Evolutionary conservation across 257 asterid genomes (phyloP), one percentile per base, ranked within the genome.

Genomic region (Nicotiana noctiflora): DNA sequence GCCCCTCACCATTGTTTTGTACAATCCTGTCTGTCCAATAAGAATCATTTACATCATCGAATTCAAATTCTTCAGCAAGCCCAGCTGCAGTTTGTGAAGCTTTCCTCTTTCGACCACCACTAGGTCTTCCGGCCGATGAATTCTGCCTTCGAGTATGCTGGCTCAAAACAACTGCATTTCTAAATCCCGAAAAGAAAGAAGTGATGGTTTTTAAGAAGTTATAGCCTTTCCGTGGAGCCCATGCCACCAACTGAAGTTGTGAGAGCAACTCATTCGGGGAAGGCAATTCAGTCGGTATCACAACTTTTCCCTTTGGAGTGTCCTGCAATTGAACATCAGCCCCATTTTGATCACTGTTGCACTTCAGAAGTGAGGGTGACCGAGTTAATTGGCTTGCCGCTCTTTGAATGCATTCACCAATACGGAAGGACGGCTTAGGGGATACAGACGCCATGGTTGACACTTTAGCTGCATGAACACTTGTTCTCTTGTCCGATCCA

Each of bases 381-480:
- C 93, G 94, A 34, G 98, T 90, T 82, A 96, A 85, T 83, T 93
- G 97, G 90, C 91, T 91, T 66, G 99, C 99, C 57, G 90, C 94
- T 86, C 98, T 89, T 51, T 93, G 95, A 23, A 96, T 96, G 83
- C 99, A 93, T 76, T 96, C 99, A 17, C 99, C 99, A 17, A 96
- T 90, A 83, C 91, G 94, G 55, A 96, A 96, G 62, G 97, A 92
- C 56, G 97, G 94, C 83, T 89, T 93, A 53, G 94, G 94, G 79
- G 88, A 79, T 65, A 87, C 86, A 75, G 86, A 75, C 11, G 84
- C 81, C 6, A 87, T 60, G 70, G 83, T 67, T 37, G 97, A 85
- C 59, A 85, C 87, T 88, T 92, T 94, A 12, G 94, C 92, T 79
- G 89, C 87, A 79, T 87, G 81, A 52, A 89, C 80, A 61, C 81